Conservation (phyloP, 176 grass and related monocot genomes). For the Zoysia japonica region DNA sequence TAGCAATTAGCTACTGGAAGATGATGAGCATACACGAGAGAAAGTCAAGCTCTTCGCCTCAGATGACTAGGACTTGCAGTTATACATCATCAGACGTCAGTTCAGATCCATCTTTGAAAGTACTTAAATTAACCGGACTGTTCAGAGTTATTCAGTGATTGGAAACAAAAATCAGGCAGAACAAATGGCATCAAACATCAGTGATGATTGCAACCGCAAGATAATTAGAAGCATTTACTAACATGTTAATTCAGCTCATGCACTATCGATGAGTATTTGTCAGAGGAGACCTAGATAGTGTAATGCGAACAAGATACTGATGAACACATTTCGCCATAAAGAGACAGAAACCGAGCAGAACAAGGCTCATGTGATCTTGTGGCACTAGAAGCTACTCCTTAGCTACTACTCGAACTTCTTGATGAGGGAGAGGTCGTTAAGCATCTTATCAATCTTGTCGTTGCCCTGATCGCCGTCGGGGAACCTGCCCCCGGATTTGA, state of each 20-base stretch:
- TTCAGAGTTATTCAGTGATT: not conserved
- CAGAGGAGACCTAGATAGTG: not conserved
- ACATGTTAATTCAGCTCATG: not conserved
- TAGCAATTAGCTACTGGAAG: no score
- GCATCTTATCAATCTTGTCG: conserved; percentile 82
- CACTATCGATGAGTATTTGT: not conserved
- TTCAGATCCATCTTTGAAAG: no score
- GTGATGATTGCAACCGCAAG: not conserved
- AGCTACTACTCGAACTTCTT: conserved; percentile 81
- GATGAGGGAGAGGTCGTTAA: conserved; percentile 90
- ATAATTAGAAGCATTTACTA: not conserved
- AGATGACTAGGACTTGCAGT: no score
- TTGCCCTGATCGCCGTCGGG: conserved; percentile 3
- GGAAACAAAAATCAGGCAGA: not conserved
- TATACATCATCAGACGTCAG: no score
- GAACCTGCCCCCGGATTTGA: conserved; percentile 57
- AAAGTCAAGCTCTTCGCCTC: no score
- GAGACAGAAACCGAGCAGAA: not conserved
- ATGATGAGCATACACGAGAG: no score
- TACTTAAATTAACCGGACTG: no score
- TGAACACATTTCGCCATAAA: no score
- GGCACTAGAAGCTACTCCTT: no score
- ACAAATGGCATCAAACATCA: not conserved
- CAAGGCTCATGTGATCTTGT: no score
- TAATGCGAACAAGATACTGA: not conserved